phyloP scores from a whole-genome alignment of 2,329 filamentous ascomycete genomes.

The Cladosporium sphaerospermum region DNA sequence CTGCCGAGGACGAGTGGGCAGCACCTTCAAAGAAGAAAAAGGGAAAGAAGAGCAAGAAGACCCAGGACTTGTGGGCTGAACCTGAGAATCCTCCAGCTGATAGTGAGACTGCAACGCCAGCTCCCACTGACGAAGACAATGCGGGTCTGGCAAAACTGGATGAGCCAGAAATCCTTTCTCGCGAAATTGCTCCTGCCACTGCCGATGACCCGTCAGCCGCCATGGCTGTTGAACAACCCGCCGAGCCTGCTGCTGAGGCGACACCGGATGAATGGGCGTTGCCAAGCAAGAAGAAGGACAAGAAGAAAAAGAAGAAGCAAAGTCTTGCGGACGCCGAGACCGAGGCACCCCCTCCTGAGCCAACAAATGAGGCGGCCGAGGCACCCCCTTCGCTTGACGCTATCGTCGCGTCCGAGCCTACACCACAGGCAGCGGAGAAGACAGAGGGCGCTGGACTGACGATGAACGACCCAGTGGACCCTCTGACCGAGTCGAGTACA shows the following conservation, averaged over 20 bases:
- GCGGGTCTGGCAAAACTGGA: not conserved
- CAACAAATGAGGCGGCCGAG: not conserved
- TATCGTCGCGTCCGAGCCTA: not conserved
- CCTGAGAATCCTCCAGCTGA: not conserved
- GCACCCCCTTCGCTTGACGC: not conserved
- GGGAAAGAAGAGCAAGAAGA: conserved; percentile 19
- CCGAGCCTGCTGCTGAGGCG: not conserved
- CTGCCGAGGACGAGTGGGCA: conserved; percentile 12
- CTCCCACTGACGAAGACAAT: not conserved
- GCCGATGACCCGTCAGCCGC: not conserved
- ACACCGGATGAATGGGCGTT: not conserved
- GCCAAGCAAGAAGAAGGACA: conserved; percentile 15
- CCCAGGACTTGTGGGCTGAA: not conserved
- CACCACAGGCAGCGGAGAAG: not conserved
- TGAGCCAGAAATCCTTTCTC: not conserved
- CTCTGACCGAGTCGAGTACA: conserved; percentile 1
- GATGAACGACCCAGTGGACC: conserved; percentile 23
- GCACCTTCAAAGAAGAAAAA: conserved; percentile 18
- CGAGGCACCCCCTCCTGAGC: not conserved
- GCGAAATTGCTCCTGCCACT: not conserved
- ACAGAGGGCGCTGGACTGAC: conserved; percentile 9
- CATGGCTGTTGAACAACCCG: not conserved
- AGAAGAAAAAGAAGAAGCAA: conserved; percentile 25
- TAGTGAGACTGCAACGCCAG: not conserved
- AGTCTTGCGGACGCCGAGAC: not conserved